Base-by-base conservation (phyloP, 148 eudicot genomes). In the Vaccinium vitisidaea region DNA sequence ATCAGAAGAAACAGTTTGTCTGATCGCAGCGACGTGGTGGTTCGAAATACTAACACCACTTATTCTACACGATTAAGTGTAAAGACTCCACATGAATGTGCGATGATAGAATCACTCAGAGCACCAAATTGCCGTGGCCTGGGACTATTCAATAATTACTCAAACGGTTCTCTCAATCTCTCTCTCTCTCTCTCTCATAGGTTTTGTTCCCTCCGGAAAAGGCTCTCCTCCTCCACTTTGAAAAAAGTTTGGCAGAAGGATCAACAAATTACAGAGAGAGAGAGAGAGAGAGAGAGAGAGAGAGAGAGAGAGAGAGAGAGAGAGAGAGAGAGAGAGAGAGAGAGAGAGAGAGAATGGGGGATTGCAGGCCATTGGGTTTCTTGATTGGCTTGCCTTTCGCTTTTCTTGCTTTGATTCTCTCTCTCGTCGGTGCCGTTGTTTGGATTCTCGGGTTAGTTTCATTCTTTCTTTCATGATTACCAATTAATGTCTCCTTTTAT, bases 321-420 rank as follows among this genome's bases (percentile, higher is more conserved):
- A 39, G 48, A 46, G 27, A 9, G 27, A 75, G 7, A 80, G 11
- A 79, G 54, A 36, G 49, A 4, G 11, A 79, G 54, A 32, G 48
- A 4, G 48, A 73, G 76, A 36, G 48, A 46, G 27, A 9, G 27
- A 75, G 7, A 80, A 85, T 85, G 86, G 87, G 83, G 10, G 69
- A 83, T 70, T 83, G 88, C 80, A 86, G 58, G 83, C 88, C 88
- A 50, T 73, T 86, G 73, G 88, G 86, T 67, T 87, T 87, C 77
- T 61, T 87, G 81, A 59, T 87, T 6, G 84, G 86, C 27, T 49
- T 87, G 75, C 88, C 88, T 4, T 84, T 84, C 53, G 88, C 88
- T n/a, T 6, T 84, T 6, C 5, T 87, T 49, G 77, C 86, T 27
- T 53, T 87, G 36, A 23, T 80, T 19, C 25, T 87, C n/a, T 84